Base-by-base conservation (phyloP, 1,284 basidiomycete genomes). In the Sporisorium exsertum region DNA sequence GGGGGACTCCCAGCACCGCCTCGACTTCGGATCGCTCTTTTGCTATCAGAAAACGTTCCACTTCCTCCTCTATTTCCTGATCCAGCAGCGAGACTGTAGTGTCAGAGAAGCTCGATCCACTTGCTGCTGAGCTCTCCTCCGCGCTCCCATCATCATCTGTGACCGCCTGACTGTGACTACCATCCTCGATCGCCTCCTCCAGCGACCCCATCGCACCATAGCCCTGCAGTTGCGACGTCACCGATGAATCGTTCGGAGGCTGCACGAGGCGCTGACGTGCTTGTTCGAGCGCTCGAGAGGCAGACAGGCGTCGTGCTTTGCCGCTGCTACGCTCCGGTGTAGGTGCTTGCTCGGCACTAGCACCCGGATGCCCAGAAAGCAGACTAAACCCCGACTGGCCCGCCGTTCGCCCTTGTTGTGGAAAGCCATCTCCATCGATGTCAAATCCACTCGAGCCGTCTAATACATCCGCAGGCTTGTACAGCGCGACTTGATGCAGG, bases 1-100 rank as follows among this genome's bases (percentile, higher is more conserved):
- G 61, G 8, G 78, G 72, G 5, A 76, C 80, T 12, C 82, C 81
- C 15, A 84, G 60, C 26, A 78, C 75, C 0, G 72, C 70, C 43
- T 84, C 81, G 13, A 84, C 71, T 45, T 84, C 82, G 12, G 66
- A 62, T 13, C 77, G 62, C 32, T 77, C 70, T 22, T 77, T 72
- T 9, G 78, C 77, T 2, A 77, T 59, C 35, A 75, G 42, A 20
- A 79, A 77, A 5, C 64, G 50, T 22, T 76, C 64, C n/a, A 77
- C 66, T 50, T 75, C 58, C 20, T 72, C 69, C 47, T 76, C 72
- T 4, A 79, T 56, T 54, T 76, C 73, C 56, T 67, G 50, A 32
- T 76, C 65, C 53, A 71, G 20, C 27, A 72, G 20, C 37, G 73
- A 76, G n/a, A 66, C 53, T 4, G 61, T 76, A 15, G 58, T 35